Base-by-base conservation (phyloP, 2,329 filamentous ascomycete species). In the Hypoxylon sp. region DNA sequence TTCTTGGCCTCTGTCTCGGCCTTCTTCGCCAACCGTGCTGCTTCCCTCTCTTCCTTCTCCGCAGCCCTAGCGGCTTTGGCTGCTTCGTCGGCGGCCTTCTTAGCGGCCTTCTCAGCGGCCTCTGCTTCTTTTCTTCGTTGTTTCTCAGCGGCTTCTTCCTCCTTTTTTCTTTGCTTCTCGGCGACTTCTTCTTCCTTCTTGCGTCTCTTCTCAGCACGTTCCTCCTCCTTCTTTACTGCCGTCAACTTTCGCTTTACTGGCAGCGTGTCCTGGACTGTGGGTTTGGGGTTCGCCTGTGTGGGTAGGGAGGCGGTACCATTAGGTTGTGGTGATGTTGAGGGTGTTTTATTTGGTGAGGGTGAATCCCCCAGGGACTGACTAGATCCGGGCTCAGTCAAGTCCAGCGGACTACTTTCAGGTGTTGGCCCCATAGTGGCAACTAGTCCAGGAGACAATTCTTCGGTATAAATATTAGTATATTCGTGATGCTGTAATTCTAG, bases 131-230 rank as follows among this genome's bases (percentile, higher is more conserved):
- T 86, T 70, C 85, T 83, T 33, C 80, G 80, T 72, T 81, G 84
- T 75, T 85, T 86, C 66, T 82, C 81, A 13, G 81, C 81, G 10
- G 85, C 84, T 44, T 86, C 84, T 42, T 72, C 73, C 3, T 87
- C 85, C 74, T 84, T 86, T 70, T 85, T 83, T 35, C 80, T 79
- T 72, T 81, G 84, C 75, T 85, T 86, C 66, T 82, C 81, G n/a
- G 81, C 81, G 11, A 85, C 84, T 47, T 86, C 84, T 42, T 73
- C 73, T 4, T 87, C 85, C 74, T 84, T 86, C 71, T 85, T 83
- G 31, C 80, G 80, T 72, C 81, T 84, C 75, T 85, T 86, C 66
- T 82, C 81, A 13, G 81, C 81, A 10, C 79, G 80, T 67, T 85
- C 83, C 50, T 82, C 79, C 35, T 76, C 78, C 44, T 78, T 80